phyloP scores from a whole-genome alignment of 202 grass and related monocot species.

The Schoenoplectus tabernaemontani region DNA sequence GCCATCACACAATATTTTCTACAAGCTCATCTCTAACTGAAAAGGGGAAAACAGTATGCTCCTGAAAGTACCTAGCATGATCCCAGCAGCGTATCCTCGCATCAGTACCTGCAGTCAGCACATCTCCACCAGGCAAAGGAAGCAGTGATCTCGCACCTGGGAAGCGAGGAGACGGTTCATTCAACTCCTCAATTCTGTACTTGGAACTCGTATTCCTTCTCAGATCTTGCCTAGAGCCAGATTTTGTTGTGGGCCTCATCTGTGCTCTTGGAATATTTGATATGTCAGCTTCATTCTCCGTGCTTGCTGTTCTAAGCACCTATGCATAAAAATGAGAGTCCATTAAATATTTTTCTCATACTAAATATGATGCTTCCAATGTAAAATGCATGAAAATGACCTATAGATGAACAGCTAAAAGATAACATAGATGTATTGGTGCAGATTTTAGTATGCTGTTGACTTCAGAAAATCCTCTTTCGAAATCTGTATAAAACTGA shows the following conservation, averaged over 20 bases:
- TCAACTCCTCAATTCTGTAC: conserved; percentile 86
- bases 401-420: background rate
- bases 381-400: background rate
- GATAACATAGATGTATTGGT: background rate
- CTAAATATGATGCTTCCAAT: conserved; percentile 4
- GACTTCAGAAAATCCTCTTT: background rate
- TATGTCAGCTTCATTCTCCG: conserved; percentile 53
- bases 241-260: conserved; percentile 46
- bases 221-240: conserved; percentile 41
- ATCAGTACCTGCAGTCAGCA: conserved; percentile 81
- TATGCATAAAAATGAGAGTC: conserved; percentile 33
- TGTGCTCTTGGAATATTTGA: conserved; percentile 39
- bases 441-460: background rate
- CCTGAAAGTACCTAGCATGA: conserved; percentile 60
- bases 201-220: conserved; percentile 52
- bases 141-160: conserved; percentile 73
- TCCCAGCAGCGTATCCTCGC: conserved; percentile 96
- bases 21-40: background rate
- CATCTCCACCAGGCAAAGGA: conserved; percentile 78
- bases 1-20: background rate
- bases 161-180: conserved; percentile 53
- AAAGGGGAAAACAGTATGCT: background rate
- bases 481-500: background rate
- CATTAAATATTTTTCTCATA: conserved; percentile 15
- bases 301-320: conserved; percentile 72